These are phyloP conservation scores for Fusarium annulatum DNA, from an alignment of 2,329 filamentous ascomycete species.

Conservation along the genomic window DNA sequence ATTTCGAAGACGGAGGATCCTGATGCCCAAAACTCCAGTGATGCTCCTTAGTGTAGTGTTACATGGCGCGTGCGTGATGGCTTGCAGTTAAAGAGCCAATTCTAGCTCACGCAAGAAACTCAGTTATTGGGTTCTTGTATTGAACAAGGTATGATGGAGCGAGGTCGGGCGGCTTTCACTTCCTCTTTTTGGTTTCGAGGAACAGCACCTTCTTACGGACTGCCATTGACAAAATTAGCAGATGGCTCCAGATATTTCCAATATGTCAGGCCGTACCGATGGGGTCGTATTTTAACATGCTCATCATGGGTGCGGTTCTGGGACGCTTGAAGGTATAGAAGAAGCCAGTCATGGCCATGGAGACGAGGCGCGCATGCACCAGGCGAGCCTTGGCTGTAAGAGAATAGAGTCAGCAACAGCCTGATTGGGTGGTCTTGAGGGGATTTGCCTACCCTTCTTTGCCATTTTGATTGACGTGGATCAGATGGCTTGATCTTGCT, in stretches of 20 bases:
- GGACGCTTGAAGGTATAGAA: conserved; percentile 92
- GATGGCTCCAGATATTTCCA: neutral
- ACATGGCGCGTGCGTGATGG: conserved; percentile 37
- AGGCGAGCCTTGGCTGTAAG: conserved; percentile 85
- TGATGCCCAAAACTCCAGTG: conserved; percentile 46
- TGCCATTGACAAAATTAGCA: conserved; percentile 50
- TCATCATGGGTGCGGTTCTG: conserved; percentile 83
- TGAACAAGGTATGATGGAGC: conserved; percentile 26
- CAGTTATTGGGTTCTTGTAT: conserved; percentile 3
- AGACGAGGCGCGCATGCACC: conserved; percentile 91
- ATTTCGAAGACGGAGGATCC: conserved; percentile 33
- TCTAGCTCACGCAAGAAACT: conserved; percentile 19
- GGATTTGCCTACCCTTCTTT: conserved; percentile 40
- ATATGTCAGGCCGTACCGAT: conserved; percentile 70
- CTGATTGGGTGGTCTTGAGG: neutral
- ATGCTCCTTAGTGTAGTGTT: conserved; percentile 47
- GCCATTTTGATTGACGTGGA: conserved; percentile 39
- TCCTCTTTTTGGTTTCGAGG: conserved; percentile 88
- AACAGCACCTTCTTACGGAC: conserved; percentile 97
- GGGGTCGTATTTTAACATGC: conserved; percentile 99
- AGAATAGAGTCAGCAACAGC: conserved; percentile 15
- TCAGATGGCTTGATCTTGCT: conserved; percentile 29
- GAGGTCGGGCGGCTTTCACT: conserved; percentile 50
- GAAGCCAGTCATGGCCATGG: conserved; percentile 99
- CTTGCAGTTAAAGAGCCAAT: conserved; percentile 1